Percentiles rank a stretch among this genome's conserved stretches.
phyloP scores from a whole-genome alignment of 306 rosid genomes.

The Quercus alba region DNA sequence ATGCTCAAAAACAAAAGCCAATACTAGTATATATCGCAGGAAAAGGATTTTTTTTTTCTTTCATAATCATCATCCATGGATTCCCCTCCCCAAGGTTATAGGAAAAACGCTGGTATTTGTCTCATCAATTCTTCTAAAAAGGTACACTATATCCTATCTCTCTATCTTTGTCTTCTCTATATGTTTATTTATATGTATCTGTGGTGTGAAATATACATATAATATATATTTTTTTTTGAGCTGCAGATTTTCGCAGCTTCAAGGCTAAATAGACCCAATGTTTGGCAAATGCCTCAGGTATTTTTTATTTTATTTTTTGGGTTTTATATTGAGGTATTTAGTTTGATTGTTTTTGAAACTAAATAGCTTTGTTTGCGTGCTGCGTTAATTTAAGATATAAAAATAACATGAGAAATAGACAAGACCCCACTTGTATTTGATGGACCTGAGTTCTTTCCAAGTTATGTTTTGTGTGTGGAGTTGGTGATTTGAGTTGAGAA shows the following conservation, averaged over 20 bases:
- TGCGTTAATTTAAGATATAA: background rate
- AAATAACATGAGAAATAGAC: background rate
- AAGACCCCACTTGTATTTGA: background rate
- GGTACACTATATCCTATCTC: constrained; percentile 21
- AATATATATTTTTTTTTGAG: background rate
- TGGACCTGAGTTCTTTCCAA: background rate
- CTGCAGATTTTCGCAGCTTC: constrained; percentile 65
- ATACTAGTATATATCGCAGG: too few relatives aligned
- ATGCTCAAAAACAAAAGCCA: background rate
- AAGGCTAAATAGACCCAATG: constrained; percentile 63
- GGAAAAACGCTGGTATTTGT: constrained; percentile 77
- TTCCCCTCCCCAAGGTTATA: constrained; percentile 75
- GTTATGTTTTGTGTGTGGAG: background rate
- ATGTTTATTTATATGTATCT: background rate
- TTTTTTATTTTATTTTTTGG: background rate
- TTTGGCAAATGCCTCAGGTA: constrained; percentile 99
- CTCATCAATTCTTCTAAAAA: constrained; percentile 64
- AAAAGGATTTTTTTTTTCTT: too few relatives aligned
- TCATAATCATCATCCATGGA: constrained; percentile 56
- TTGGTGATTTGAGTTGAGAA: background rate
- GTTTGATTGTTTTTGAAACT: background rate
- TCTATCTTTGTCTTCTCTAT: background rate
- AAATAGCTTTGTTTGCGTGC: background rate
- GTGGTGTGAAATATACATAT: too few relatives aligned
- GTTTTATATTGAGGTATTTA: background rate